These are phyloP conservation scores for Pochonia chlamydosporia DNA, from an alignment of 2,329 filamentous ascomycete species.

Conservation along the genomic window DNA sequence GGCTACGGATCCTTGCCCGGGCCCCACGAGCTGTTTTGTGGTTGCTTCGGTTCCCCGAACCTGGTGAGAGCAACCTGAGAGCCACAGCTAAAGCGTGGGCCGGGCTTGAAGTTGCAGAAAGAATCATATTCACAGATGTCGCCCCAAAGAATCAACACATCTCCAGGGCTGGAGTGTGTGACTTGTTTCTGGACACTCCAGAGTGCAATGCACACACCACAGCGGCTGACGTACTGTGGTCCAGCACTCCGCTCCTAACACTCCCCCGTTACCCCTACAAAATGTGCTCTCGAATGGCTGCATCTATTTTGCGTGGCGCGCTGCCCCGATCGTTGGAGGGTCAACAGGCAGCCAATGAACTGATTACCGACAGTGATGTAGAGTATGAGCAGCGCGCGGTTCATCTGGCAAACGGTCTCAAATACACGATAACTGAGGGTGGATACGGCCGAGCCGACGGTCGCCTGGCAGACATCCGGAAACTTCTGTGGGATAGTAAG, in stretches of 20 bases:
- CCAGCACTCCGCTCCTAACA: conserved; percentile 86
- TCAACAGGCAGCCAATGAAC: conserved; percentile 58
- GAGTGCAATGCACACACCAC: conserved; percentile 99
- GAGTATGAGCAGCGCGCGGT: conserved; percentile 80
- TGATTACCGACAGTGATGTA: conserved; percentile 72
- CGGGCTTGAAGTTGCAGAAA: conserved; percentile 73
- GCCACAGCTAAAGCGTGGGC: conserved; percentile 81
- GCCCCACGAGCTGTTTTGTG: conserved; percentile 87
- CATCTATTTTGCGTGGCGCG: conserved; percentile 86
- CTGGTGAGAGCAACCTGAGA: conserved; percentile 80
- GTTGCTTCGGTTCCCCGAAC: conserved; percentile 93
- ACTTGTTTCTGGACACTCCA: conserved; percentile 92
- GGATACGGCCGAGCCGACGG: conserved; percentile 55
- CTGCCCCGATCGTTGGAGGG: conserved; percentile 70
- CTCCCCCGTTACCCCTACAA: conserved; percentile 91
- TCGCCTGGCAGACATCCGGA: conserved; percentile 71
- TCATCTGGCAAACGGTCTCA: conserved; percentile 56
- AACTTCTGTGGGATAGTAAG: conserved; percentile 73
- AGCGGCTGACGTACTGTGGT: conserved; percentile 94
- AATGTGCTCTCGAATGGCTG: conserved; percentile 98
- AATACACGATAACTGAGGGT: conserved; percentile 43
- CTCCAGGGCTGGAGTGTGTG: conserved; percentile 81
- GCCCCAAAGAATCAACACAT: conserved; percentile 95
- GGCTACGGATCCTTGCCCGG: conserved; percentile 82
- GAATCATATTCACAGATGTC: conserved; percentile 93